phyloP scores from a whole-genome alignment of 768 basidiomycete species.

The Russula lepida region DNA sequence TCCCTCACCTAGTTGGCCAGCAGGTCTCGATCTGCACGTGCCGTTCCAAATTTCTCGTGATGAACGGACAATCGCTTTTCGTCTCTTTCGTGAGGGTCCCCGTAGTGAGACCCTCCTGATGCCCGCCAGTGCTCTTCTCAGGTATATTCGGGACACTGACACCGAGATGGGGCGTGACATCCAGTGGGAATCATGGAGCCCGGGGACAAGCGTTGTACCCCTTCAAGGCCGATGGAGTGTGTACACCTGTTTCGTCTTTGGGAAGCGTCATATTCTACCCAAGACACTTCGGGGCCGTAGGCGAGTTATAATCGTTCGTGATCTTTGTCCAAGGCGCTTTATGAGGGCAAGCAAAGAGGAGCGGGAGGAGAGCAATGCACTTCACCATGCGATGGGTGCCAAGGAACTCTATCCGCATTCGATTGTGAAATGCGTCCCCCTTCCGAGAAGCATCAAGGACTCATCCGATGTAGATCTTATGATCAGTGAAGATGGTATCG shows the following conservation, averaged over 20 bases:
- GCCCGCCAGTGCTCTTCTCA: slow-evolving; percentile 4
- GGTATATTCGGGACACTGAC: neutral
- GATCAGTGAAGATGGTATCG: slow-evolving; percentile 19
- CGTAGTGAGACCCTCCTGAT: slow-evolving; percentile 1
- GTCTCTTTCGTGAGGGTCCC: neutral
- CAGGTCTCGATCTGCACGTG: slow-evolving; percentile 22
- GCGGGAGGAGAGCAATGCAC: slow-evolving; percentile 2
- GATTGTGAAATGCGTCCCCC: slow-evolving; percentile 9
- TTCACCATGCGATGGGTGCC: neutral
- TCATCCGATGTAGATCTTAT: neutral
- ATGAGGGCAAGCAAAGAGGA: slow-evolving; percentile 10
- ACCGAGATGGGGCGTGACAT: neutral
- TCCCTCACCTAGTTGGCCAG: slow-evolving; percentile 8
- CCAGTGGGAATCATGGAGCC: slow-evolving; percentile 13
- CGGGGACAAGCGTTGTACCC: neutral
- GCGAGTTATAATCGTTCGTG: slow-evolving; percentile 9
- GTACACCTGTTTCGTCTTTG: slow-evolving; percentile 18
- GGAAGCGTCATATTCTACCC: slow-evolving; percentile 15
- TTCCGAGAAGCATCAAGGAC: neutral
- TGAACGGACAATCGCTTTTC: slow-evolving; percentile 8
- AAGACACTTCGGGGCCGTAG: neutral
- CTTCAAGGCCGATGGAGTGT: neutral
- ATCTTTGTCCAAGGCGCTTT: slow-evolving; percentile 14
- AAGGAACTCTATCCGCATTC: neutral
- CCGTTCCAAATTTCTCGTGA: slow-evolving; percentile 18